Evolutionary conservation across 1,139 yeast genomes (phyloP).

Genomic region (Diutina pseudorugosa): DNA sequence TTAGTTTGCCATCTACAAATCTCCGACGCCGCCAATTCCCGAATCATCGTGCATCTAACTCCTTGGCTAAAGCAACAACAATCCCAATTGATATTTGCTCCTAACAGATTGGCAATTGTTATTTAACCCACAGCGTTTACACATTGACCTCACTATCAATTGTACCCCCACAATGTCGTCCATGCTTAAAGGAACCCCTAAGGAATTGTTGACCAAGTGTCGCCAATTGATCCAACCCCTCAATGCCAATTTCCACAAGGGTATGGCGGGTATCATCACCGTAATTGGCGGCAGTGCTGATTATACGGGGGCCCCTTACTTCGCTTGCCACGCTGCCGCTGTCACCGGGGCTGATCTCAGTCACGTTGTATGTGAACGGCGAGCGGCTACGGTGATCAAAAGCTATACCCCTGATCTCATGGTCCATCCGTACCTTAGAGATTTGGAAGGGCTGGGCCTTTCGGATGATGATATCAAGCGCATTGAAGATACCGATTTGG

Average conservation of each 20-base stretch:
- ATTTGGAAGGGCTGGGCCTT: constrained; percentile 12
- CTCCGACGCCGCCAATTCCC: neutral
- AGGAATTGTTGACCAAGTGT: constrained; percentile 37
- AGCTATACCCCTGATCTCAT: constrained; percentile 84
- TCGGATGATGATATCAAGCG: constrained; percentile 10
- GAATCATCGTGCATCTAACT: neutral
- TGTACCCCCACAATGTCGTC: neutral
- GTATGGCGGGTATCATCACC: constrained; percentile 82
- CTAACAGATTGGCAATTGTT: neutral
- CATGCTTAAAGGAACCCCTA: constrained; percentile 6
- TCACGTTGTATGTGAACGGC: constrained; percentile 71
- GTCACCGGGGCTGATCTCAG: constrained; percentile 80
- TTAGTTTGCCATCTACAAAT: neutral
- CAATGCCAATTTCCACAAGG: constrained; percentile 64
- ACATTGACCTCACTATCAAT: neutral
- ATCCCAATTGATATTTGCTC: neutral
- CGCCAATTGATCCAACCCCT: constrained; percentile 66
- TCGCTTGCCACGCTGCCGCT: constrained; percentile 77
- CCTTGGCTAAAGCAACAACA: neutral
- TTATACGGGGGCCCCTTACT: constrained; percentile 94
- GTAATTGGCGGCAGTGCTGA: constrained; percentile 93
- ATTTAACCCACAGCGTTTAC: too few relatives aligned
- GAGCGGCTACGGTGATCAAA: constrained; percentile 75
- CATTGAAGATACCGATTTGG: constrained; percentile 10
- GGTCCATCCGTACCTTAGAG: constrained; percentile 83